These are phyloP conservation scores for Capsicum chinense DNA, from an alignment of 257 asterid species.

Conservation along the genomic window DNA sequence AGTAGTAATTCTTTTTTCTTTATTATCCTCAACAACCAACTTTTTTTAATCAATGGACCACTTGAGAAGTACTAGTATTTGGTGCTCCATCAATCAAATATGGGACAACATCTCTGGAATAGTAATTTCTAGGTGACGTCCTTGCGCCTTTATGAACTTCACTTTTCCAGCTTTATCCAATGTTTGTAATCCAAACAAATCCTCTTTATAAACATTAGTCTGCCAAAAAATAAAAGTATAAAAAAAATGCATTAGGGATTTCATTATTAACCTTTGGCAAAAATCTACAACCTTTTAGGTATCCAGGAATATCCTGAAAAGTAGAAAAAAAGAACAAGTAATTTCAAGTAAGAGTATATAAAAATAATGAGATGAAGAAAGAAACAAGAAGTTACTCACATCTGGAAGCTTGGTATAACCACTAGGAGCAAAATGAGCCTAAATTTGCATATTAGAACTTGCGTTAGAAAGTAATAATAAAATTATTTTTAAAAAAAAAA, in stretches of 20 bases:
- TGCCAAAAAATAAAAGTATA: neutral
- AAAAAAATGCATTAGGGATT: constrained; percentile 16
- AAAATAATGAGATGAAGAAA: neutral
- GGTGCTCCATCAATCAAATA: constrained; percentile 30
- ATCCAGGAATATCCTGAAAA: constrained; percentile 37
- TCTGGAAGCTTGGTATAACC: constrained; percentile 40
- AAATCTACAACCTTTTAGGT: constrained; percentile 33
- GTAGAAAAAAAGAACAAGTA: neutral
- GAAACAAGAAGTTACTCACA: constrained; percentile 25
- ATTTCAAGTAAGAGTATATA: neutral
- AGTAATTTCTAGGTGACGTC: constrained; percentile 34
- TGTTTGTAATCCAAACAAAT: too few species aligned
- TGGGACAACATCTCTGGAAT: constrained; percentile 35
- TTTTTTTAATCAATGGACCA: neutral
- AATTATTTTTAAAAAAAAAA: neutral
- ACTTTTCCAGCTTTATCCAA: too few species aligned
- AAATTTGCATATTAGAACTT: constrained; percentile 13
- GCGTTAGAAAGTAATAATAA: neutral
- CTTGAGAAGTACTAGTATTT: neutral
- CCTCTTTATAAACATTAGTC: neutral
- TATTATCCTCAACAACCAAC: neutral
- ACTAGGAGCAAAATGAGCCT: constrained; percentile 40
- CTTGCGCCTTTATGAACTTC: constrained; percentile 32
- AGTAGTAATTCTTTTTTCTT: neutral
- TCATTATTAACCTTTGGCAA: constrained; percentile 42